Evolutionary conservation across 2,329 filamentous ascomycete genomes (phyloP), one percentile per base, ranked within the genome.

Genomic region (Cadophora gregata): DNA sequence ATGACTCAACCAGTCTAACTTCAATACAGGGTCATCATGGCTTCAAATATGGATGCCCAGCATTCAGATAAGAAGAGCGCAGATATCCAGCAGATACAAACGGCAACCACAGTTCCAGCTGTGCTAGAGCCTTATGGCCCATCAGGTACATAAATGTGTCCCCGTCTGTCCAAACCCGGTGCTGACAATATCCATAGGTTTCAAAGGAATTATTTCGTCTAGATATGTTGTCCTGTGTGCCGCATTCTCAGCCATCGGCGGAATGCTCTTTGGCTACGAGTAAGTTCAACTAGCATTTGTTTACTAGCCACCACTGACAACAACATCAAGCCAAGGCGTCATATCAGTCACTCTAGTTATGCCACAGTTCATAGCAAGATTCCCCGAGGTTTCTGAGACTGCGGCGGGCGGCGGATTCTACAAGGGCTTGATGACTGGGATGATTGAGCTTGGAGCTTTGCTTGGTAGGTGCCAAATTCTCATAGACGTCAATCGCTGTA

Each of bases 261-360:
- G 59, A 7, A 24, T 62, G 47, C 47, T 62, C 3, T 51, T 62
- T 48, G 59, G 59, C 4, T 62, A 62, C 19, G 47, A 62, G 59
- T 62, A 24, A 36, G 59, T 25, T 24, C 14, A 2, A n/a, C 10
- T 16, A 21, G 8, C 1, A n/a, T 19, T 7, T 4, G 16, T 21
- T 45, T 9, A n/a, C 42, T 4, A n/a, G 16, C 42, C 4, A 45
- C 42, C 10, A 21, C 16, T 21, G 10, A 45, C 4, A 9, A 19
- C 9, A n/a, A 16, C 6, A 12, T 9, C 2, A 12, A 51, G 59
- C 16, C 59, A 62, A 50, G 59, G 59, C 25, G 31, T 62, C 1
- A 38, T 51, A 3, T 42, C 59, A 7, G 45, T 62, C 21, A 62
- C 31, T 53, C 47, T 62, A 7, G 59, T 62, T 6, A 51, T 62